A percentile compares a stretch with the other conserved stretches of the same genome.
These are phyloP conservation scores for Colletotrichum salicis DNA, from an alignment of 2,329 filamentous ascomycete species.

Conservation along the genomic window DNA sequence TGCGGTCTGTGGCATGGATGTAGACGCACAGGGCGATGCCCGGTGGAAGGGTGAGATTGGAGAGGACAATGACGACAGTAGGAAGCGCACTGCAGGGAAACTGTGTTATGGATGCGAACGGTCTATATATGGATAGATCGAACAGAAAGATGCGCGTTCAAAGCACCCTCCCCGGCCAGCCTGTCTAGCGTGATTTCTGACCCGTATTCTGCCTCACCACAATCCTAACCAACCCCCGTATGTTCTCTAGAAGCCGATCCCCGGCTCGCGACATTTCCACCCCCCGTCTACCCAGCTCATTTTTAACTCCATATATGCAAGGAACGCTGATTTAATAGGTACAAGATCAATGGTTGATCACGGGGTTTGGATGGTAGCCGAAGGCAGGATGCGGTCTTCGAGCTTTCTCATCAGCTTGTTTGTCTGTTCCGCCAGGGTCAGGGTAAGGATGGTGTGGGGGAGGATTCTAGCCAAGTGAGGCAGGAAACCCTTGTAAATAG, in stretches of 20 bases:
- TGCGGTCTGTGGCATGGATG: constrained; percentile 74
- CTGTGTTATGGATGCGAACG: constrained; percentile 82
- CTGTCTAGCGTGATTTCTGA: neutral
- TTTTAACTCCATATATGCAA: constrained; percentile 35
- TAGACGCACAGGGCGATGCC: constrained; percentile 71
- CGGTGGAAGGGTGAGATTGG: constrained; percentile 72
- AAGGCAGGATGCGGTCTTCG: constrained; percentile 69
- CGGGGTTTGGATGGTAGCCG: constrained; percentile 46
- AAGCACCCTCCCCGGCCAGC: neutral
- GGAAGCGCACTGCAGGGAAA: constrained; percentile 44
- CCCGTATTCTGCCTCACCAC: constrained; percentile 1
- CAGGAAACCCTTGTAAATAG: constrained; percentile 97
- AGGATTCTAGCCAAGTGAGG: constrained; percentile 94
- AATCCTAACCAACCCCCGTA: neutral
- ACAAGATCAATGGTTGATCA: constrained; percentile 33
- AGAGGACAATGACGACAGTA: constrained; percentile 43
- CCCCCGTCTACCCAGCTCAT: constrained; percentile 13
- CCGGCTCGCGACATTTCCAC: constrained; percentile 10
- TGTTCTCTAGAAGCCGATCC: constrained; percentile 7
- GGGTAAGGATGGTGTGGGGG: constrained; percentile 93
- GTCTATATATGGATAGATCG: constrained; percentile 63
- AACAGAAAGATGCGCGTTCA: constrained; percentile 7
- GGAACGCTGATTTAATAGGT: constrained; percentile 31
- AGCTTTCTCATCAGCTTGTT: constrained; percentile 89
- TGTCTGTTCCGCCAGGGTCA: constrained; percentile 95